A percentile compares a stretch with the other conserved stretches of the same genome.
Evolutionary conservation across 306 rosid species (phyloP).

Genomic region (Rosa rugosa): DNA sequence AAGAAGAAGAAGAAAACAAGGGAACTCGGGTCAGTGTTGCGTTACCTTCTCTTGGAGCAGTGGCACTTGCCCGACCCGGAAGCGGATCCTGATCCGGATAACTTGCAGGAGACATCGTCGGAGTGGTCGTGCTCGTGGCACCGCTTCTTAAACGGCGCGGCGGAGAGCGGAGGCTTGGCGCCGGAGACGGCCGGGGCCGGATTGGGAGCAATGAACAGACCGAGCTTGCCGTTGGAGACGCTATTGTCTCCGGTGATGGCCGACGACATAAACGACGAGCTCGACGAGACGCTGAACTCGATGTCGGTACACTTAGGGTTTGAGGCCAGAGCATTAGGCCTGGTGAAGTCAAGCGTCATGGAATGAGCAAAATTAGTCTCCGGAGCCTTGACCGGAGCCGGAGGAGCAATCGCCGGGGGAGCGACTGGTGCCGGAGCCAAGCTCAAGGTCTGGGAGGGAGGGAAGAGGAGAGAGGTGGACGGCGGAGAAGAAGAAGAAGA

Average conservation of each 20-base stretch:
- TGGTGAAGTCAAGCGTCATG: slow-evolving; percentile 75
- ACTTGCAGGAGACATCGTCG: slow-evolving; percentile 52
- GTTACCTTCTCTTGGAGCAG: slow-evolving; percentile 79
- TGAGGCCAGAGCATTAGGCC: slow-evolving; percentile 45
- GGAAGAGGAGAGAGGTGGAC: slow-evolving; percentile 5
- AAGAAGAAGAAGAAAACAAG: too few species aligned
- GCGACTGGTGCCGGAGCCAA: slow-evolving; percentile 31
- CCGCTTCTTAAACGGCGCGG: slow-evolving; percentile 53
- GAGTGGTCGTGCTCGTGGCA: slow-evolving; percentile 71
- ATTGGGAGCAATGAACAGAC: slow-evolving; percentile 44
- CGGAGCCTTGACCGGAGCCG: slow-evolving; percentile 26
- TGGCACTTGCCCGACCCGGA: slow-evolving; percentile 76
- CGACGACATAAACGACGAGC: slow-evolving; percentile 83
- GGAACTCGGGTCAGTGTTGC: neutral
- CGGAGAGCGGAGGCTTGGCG: slow-evolving; percentile 62
- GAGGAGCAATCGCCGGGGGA: slow-evolving; percentile 20
- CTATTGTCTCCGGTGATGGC: slow-evolving; percentile 88
- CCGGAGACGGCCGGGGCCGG: slow-evolving; percentile 42
- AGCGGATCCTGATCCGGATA: slow-evolving; percentile 51
- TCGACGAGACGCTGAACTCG: slow-evolving; percentile 81
- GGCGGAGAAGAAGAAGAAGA: too few species aligned
- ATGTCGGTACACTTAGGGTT: slow-evolving; percentile 45
- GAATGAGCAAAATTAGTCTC: slow-evolving; percentile 36
- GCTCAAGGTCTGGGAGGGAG: slow-evolving; percentile 15
- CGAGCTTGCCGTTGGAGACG: slow-evolving; percentile 81